phyloP scores from a whole-genome alignment of 202 grass and related monocot genomes.

The Thinopyrum obtusiflorum region DNA sequence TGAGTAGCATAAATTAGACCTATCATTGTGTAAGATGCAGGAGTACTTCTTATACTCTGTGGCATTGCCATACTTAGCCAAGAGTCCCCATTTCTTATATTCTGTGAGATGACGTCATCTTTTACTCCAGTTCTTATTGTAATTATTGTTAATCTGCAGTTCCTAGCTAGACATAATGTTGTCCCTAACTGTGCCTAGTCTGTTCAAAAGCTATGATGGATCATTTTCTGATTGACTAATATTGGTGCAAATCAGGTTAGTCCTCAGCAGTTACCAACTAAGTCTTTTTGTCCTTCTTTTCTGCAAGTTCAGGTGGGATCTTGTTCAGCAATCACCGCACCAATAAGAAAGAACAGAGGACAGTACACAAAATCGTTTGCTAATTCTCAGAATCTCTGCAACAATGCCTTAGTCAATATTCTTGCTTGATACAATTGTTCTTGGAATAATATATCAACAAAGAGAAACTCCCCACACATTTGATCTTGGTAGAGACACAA shows the following conservation, averaged over 20 bases:
- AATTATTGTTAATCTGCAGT: not conserved
- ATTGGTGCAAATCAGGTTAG: no score
- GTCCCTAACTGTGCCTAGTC: not conserved
- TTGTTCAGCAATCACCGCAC: not conserved
- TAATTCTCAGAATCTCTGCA: not conserved
- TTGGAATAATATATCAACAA: not conserved
- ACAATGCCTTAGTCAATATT: not conserved
- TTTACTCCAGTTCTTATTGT: no score
- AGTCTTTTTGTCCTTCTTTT: not conserved
- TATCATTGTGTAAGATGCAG: no score
- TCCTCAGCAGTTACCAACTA: no score
- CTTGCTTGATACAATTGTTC: not conserved
- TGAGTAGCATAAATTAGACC: no score
- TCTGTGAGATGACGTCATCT: no score
- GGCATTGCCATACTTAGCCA: no score
- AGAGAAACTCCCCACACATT: not conserved
- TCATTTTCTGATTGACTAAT: not conserved
- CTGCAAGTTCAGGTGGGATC: conserved; percentile 15
- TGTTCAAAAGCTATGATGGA: not conserved
- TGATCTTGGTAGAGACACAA: not conserved
- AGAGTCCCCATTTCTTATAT: no score
- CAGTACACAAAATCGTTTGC: not conserved
- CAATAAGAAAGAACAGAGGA: not conserved
- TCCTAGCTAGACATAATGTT: not conserved
- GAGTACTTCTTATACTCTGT: no score